A percentile compares a stretch with the other conserved stretches of the same genome.
phyloP scores from a whole-genome alignment of 2,329 filamentous ascomycete species.

The Metarhizium anisopliae region DNA sequence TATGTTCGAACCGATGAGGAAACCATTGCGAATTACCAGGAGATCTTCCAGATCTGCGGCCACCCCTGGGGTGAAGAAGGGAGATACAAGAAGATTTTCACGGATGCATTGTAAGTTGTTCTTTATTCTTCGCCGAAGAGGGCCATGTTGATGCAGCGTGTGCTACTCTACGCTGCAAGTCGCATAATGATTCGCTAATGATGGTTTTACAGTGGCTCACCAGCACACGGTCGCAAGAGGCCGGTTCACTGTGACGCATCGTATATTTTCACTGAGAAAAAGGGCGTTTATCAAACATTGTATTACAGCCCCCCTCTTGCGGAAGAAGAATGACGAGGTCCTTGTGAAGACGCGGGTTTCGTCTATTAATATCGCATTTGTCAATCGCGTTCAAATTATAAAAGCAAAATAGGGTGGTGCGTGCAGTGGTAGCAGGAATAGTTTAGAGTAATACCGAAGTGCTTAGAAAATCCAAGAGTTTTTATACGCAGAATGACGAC shows the following conservation, averaged over 20 bases:
- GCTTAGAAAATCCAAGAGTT: too few species aligned
- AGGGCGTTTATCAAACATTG: conserved; percentile 9
- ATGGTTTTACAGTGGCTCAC: conserved; percentile 1
- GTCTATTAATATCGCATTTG: too few species aligned
- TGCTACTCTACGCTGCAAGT: not conserved
- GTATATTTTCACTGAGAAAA: conserved; percentile 6
- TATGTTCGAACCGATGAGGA: conserved; percentile 10
- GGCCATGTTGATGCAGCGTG: not conserved
- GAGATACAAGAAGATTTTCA: conserved; percentile 5
- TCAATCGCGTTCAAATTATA: too few species aligned
- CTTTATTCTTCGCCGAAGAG: not conserved
- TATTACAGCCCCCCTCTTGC: conserved; percentile 7
- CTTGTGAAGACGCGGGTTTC: too few species aligned
- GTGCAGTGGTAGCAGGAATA: too few species aligned
- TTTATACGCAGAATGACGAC: too few species aligned
- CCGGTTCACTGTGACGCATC: conserved; percentile 8
- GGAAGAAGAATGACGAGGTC: not conserved
- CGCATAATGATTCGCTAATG: not conserved
- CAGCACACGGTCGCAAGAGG: not conserved
- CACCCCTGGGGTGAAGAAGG: conserved; percentile 8
- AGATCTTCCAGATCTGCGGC: conserved; percentile 4
- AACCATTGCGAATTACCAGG: conserved; percentile 9
- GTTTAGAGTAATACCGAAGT: too few species aligned
- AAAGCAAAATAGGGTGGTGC: too few species aligned
- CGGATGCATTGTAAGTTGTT: conserved; percentile 7